Evolutionary conservation across 2,329 filamentous ascomycete genomes (phyloP).

Genomic region (Fusarium sp.): DNA sequence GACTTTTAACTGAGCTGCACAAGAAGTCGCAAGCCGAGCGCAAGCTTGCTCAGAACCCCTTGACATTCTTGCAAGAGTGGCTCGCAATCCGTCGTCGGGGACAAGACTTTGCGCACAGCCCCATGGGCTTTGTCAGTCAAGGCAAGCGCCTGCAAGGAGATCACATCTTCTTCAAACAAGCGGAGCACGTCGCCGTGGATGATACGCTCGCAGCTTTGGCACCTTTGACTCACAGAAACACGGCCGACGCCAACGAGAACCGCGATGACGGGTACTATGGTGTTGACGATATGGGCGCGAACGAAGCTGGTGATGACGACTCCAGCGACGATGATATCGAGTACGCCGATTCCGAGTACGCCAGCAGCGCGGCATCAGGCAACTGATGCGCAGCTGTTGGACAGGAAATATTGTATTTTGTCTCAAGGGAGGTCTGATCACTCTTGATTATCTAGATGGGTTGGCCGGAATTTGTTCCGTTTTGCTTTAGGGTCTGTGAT

Average conservation of each 20-base stretch:
- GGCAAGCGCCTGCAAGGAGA: conserved; percentile 57
- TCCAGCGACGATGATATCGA: conserved; percentile 36
- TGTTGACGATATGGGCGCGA: conserved; percentile 43
- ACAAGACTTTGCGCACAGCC: conserved; percentile 66
- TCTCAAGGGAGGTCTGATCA: not conserved
- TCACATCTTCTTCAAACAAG: conserved; percentile 61
- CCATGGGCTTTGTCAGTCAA: conserved; percentile 65
- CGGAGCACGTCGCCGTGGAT: not conserved
- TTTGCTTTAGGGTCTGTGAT: not conserved
- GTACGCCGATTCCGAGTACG: conserved; percentile 42
- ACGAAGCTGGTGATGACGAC: conserved; percentile 34
- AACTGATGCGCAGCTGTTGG: not conserved
- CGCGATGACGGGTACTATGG: conserved; percentile 35
- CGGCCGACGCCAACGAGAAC: not conserved
- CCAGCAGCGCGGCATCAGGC: conserved; percentile 10
- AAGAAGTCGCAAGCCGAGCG: not conserved
- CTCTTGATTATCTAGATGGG: not conserved
- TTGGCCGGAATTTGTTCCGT: not conserved
- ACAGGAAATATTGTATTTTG: not conserved
- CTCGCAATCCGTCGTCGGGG: conserved; percentile 61
- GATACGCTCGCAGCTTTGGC: conserved; percentile 5
- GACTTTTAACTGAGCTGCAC: not conserved
- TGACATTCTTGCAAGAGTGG: conserved; percentile 66
- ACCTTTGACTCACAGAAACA: conserved; percentile 9
- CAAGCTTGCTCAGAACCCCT: conserved; percentile 43